Evolutionary conservation across 108 stramenopile species (phyloP).

Genomic region (Skeletonema potamos): DNA sequence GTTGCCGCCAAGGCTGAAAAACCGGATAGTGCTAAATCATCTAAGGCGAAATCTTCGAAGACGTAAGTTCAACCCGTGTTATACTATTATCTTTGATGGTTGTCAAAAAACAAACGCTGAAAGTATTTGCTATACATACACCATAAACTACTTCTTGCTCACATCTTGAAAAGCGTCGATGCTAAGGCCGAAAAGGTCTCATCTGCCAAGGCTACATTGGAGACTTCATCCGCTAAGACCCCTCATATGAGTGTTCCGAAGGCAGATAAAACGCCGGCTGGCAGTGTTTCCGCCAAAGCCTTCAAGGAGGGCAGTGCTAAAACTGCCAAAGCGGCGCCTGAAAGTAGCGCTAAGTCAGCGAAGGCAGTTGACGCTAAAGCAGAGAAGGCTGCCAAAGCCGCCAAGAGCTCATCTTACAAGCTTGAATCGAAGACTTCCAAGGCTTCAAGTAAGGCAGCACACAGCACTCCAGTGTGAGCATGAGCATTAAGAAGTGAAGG

Average conservation of each 20-base stretch:
- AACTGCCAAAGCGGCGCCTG: background rate
- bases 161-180: background rate
- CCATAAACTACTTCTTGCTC: background rate
- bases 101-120: too few species aligned
- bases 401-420: background rate
- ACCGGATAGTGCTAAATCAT: background rate
- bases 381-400: background rate
- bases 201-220: background rate
- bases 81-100: background rate
- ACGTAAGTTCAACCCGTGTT: background rate
- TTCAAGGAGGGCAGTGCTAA: background rate
- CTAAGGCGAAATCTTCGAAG: background rate
- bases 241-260: background rate
- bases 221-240: background rate
- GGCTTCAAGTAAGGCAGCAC: background rate
- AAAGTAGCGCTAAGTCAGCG: background rate
- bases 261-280: background rate
- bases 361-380: background rate
- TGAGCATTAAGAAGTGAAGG: background rate
- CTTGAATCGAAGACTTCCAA: background rate
- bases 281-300: background rate
- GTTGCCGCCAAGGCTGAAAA: background rate
- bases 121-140: background rate
- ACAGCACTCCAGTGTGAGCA: background rate
- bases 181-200: constrained; percentile 16